These are phyloP conservation scores for Lentinula boryana DNA, from an alignment of 768 basidiomycete species.

Conservation along the genomic window DNA sequence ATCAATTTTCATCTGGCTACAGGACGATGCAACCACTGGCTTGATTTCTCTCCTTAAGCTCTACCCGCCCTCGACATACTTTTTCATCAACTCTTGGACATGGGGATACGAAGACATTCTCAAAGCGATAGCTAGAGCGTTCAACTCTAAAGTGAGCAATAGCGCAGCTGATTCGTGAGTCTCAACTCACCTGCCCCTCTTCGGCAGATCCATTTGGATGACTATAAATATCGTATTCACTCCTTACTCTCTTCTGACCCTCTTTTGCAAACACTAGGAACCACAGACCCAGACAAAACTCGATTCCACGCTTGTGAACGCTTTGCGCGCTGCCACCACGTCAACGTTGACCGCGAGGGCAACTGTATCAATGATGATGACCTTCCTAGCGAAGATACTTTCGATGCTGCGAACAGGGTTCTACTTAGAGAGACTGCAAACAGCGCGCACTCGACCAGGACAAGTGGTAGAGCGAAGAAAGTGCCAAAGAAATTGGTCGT, in stretches of 20 bases:
- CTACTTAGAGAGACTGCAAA: background rate
- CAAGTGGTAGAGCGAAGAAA: constrained; percentile 9
- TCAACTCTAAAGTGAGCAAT: constrained; percentile 48
- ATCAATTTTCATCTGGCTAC: background rate
- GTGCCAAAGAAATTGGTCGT: constrained; percentile 51
- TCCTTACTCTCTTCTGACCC: constrained; percentile 47
- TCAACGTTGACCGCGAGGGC: constrained; percentile 30
- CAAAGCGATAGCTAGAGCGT: constrained; percentile 64
- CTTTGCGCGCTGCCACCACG: constrained; percentile 63
- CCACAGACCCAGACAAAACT: constrained; percentile 52
- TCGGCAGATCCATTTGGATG: constrained; percentile 79
- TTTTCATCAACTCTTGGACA: constrained; percentile 93
- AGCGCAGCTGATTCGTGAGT: background rate
- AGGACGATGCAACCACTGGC: constrained; percentile 65
- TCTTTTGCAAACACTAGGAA: constrained; percentile 53
- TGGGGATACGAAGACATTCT: constrained; percentile 95
- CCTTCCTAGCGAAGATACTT: background rate
- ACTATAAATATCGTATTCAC: constrained; percentile 78
- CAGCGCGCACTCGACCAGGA: too few species aligned
- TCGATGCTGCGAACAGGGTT: background rate
- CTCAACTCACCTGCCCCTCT: background rate
- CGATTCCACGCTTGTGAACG: constrained; percentile 95
- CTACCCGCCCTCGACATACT: constrained; percentile 60
- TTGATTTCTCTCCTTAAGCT: constrained; percentile 64
- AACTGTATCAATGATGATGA: constrained; percentile 7